phyloP scores from a whole-genome alignment of 371 early-diverging fungal genomes.

The Mortierella sp. region DNA sequence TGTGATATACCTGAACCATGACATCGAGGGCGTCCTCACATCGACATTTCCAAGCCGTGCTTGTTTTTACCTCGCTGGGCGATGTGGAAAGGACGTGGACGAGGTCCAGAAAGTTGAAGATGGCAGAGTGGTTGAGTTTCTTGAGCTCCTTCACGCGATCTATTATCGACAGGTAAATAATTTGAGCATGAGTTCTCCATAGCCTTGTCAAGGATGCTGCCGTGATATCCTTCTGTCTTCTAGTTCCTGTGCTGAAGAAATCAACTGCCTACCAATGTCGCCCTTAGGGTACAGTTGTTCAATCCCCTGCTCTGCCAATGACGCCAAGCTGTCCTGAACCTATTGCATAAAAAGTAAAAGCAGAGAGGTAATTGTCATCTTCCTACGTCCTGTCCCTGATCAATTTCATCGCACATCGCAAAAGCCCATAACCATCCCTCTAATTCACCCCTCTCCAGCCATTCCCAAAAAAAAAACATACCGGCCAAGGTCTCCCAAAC shows the following conservation, averaged over 20 bases:
- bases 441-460: no score
- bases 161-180: slow-evolving; percentile 19
- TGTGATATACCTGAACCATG: not conserved
- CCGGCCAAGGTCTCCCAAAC: slow-evolving; percentile 83
- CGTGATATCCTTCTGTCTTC: not conserved
- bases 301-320: slow-evolving; percentile 75
- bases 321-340: slow-evolving; percentile 71
- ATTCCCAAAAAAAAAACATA: slow-evolving; percentile 42
- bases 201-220: no score
- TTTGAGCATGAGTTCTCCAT: not conserved
- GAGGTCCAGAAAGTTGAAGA: slow-evolving; percentile 74
- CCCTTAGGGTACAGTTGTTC: slow-evolving; percentile 77
- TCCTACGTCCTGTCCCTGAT: not conserved
- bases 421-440: not conserved
- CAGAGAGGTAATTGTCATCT: not conserved
- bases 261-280: slow-evolving; percentile 60
- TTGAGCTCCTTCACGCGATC: slow-evolving; percentile 83
- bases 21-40: not conserved
- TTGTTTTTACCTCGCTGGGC: slow-evolving; percentile 46
- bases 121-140: slow-evolving; percentile 77
- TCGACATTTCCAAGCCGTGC: not conserved
- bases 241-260: not conserved
- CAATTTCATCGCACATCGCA: not conserved
- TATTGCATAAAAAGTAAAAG: slow-evolving; percentile 19
- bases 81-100: slow-evolving; percentile 54